Evolutionary conservation across 192 early-diverging fungal genomes (phyloP), one percentile per base, ranked within the genome.

Genomic region (Coemansia sp.): DNA sequence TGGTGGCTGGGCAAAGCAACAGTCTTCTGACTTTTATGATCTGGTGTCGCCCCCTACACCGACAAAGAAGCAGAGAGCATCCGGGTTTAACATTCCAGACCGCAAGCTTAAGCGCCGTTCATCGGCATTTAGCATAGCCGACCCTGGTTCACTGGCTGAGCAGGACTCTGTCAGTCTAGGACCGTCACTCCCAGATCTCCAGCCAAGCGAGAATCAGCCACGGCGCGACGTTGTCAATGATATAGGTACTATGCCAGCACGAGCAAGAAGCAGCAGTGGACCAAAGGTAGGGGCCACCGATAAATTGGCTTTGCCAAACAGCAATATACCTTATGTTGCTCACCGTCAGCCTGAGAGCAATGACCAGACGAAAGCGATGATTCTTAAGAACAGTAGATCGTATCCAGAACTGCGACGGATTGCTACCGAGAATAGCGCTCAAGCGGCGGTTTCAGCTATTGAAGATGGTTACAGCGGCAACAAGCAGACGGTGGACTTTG

Each of bases 41-140:
- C 42, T 71, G 32, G 66, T 54, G 43, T 77, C 80, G 10, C 80
- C 80, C 0, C 80, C 80, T 13, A 83, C 80, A 13, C 80, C 80
- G 11, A 71, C 72, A 17, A 51, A 49, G 43, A 63, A 25, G 46
- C 67, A 63, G 17, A 22, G 51, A 8, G 22, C 66, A 7, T 17
- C 62, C 10, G 61, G 25, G 11, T 57, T 61, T 40, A 44, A 40
- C 48, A 63, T 48, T 11, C 46, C 43, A 20, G 67, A 61, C 5
- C 55, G 46, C 32, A 41, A 13, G 7, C 42, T 70, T 58, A 61
- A 42, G 39, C 80, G 80, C 13, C 65, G 75, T 8, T 64, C 80
- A 17, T 83, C 80, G 5, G 80, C 80, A 1, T 83, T 83, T 57
- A 77, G 69, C 13, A 65, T 83, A n/a, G 80, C 75, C 4, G 72